phyloP scores from a whole-genome alignment of 352 stramenopile species.

The Pythium apleroticum region DNA sequence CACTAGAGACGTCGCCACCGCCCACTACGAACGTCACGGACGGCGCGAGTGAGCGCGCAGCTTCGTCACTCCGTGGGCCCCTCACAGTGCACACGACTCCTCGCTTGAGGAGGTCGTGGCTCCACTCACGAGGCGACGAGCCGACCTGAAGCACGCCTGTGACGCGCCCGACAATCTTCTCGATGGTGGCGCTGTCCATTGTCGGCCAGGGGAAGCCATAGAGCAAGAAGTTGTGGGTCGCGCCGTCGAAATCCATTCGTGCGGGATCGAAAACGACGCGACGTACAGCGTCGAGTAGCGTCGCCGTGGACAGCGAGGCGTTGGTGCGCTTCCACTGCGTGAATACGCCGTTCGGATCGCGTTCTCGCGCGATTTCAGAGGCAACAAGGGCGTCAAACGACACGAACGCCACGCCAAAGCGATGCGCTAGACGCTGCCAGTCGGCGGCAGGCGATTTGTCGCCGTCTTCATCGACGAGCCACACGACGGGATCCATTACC shows the following conservation, averaged over 20 bases:
- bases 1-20: neutral
- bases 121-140: neutral
- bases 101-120: conserved; percentile 8
- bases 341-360: conserved; percentile 25
- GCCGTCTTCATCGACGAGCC: conserved; percentile 26
- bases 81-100: conserved; percentile 5
- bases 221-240: conserved; percentile 43
- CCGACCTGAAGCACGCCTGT: conserved; percentile 18
- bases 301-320: conserved; percentile 23
- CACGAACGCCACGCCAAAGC: conserved; percentile 12
- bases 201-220: conserved; percentile 41
- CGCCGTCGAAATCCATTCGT: neutral
- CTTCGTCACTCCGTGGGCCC: neutral
- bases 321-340: conserved; percentile 34
- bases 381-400: conserved; percentile 27
- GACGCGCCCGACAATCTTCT: conserved; percentile 28
- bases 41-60: conserved; percentile 8
- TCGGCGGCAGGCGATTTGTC: neutral
- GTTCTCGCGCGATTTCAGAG: conserved; percentile 25
- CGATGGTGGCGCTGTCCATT: conserved; percentile 30
- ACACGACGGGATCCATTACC: conserved; percentile 38
- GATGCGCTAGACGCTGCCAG: neutral
- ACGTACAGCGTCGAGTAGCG: conserved; percentile 30
- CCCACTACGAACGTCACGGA: conserved; percentile 14
- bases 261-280: conserved; percentile 16